Base-by-base conservation (phyloP, 495 filamentous ascomycete genomes). In the Penicillium angulare region DNA sequence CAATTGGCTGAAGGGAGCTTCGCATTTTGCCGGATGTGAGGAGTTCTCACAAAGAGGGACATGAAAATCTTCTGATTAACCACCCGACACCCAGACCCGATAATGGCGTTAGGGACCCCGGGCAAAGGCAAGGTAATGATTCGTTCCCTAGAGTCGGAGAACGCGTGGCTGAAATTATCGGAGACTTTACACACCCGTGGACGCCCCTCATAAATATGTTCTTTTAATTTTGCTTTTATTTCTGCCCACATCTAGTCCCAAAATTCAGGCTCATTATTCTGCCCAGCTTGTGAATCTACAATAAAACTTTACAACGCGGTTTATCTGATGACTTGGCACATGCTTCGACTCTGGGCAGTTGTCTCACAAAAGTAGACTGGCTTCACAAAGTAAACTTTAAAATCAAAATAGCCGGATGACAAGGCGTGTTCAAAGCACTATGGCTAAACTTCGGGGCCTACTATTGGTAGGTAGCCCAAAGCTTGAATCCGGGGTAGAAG, bases 21-120 rank as follows among this genome's bases (percentile, higher is more conserved):
- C 21, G n/a, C 38, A 41, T 41, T 41, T 41, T 41, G 38, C 38
- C 38, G 38, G 38, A 24, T 41, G 24, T 18, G 20, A 41, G 22
- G 24, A 35, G 24, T 41, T 23, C 22, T 13, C 22, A 15, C 10
- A 23, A 24, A 7, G 8, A 21, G 12, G 27, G 8, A 9, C 8
- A 20, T 7, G 5, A 21, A 15, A 21, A 21, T 12, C 38, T 23
- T 24, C 20, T 41, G 38, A 41, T 23, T 22, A 41, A 41, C 21
- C 20, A n/a, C 38, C 3, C 7, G 38, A 12, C 6, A 6, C 24
- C 20, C 15, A 41, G 13, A 13, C 10, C 15, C 10, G 12, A 23
- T 15, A 3, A 13, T 41, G 15, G 21, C 8, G 21, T 12, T 24
- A 13, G 38, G 20, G 24, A 23, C 16, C 34, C 34, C 16, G 38